Evolutionary conservation across 306 rosid species (phyloP).

Genomic region (Sophora flavescens): DNA sequence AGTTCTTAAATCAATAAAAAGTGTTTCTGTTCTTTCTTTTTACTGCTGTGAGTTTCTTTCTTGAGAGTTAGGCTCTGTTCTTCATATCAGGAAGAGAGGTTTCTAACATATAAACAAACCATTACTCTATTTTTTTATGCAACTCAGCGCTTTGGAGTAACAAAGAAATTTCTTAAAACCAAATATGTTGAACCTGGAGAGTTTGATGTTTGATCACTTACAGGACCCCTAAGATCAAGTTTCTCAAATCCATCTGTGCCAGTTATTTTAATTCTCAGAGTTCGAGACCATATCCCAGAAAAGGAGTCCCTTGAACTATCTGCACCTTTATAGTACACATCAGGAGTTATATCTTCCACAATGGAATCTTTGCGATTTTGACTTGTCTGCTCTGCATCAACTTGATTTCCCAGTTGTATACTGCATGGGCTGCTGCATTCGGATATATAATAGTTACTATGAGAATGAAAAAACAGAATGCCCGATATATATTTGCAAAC

Average conservation of each 20-base stretch:
- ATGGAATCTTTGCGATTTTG: constrained; percentile 72
- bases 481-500: constrained; percentile 29
- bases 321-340: constrained; percentile 77
- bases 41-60: too few species aligned
- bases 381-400: constrained; percentile 70
- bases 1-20: too few species aligned
- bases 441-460: constrained; percentile 67
- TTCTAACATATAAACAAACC: constrained; percentile 28
- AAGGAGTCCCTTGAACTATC: constrained; percentile 76
- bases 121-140: not conserved
- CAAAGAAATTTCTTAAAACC: not conserved
- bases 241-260: constrained; percentile 94
- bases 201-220: constrained; percentile 60
- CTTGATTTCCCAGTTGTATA: constrained; percentile 68
- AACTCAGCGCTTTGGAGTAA: not conserved
- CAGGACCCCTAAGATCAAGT: constrained; percentile 90
- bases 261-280: constrained; percentile 81
- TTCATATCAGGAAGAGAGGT: too few species aligned
- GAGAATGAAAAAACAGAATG: constrained; percentile 50
- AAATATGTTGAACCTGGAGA: constrained; percentile 26
- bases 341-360: constrained; percentile 96
- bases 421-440: constrained; percentile 71
- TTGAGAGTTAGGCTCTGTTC: too few species aligned
- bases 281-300: constrained; percentile 87
- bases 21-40: too few species aligned